phyloP scores from a whole-genome alignment of 179 eudicot genomes.

The Carnegiea gigantea region DNA sequence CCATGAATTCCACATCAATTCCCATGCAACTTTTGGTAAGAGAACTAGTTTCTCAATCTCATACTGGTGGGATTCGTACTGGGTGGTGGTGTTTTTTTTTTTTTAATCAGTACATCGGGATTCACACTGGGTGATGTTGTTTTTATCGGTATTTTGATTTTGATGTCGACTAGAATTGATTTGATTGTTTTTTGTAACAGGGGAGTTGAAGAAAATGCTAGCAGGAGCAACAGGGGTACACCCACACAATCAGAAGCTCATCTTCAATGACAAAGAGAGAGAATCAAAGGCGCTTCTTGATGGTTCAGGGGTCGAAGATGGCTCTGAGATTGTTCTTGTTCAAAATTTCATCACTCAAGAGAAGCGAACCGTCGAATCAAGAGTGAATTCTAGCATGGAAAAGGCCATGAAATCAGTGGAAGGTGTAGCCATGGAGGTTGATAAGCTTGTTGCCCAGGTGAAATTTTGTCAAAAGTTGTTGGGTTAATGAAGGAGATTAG shows the following conservation, averaged over 20 bases:
- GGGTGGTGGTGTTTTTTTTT: neutral
- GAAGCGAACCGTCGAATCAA: slow-evolving; percentile 37
- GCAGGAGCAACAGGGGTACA: slow-evolving; percentile 52
- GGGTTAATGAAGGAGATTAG: neutral
- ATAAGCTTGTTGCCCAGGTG: slow-evolving; percentile 66
- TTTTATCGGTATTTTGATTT: neutral
- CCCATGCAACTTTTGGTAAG: slow-evolving; percentile 78
- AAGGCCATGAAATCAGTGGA: slow-evolving; percentile 49
- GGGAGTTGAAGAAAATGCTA: slow-evolving; percentile 70
- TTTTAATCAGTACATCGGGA: neutral
- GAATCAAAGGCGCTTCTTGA: slow-evolving; percentile 68
- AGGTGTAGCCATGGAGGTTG: slow-evolving; percentile 58
- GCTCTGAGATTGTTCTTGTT: slow-evolving; percentile 56
- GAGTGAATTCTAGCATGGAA: slow-evolving; percentile 43
- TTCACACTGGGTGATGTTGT: neutral
- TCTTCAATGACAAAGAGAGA: slow-evolving; percentile 68
- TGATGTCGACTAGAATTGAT: neutral
- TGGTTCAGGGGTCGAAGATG: slow-evolving; percentile 62
- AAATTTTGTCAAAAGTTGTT: neutral
- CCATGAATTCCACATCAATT: slow-evolving; percentile 55
- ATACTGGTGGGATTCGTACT: neutral
- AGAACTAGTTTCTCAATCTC: neutral
- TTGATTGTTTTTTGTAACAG: slow-evolving; percentile 26
- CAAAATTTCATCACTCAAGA: slow-evolving; percentile 50
- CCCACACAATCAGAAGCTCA: slow-evolving; percentile 58